Evolutionary conservation across 2,329 filamentous ascomycete genomes (phyloP).

Genomic region (Fragosphaeria purpurea): DNA sequence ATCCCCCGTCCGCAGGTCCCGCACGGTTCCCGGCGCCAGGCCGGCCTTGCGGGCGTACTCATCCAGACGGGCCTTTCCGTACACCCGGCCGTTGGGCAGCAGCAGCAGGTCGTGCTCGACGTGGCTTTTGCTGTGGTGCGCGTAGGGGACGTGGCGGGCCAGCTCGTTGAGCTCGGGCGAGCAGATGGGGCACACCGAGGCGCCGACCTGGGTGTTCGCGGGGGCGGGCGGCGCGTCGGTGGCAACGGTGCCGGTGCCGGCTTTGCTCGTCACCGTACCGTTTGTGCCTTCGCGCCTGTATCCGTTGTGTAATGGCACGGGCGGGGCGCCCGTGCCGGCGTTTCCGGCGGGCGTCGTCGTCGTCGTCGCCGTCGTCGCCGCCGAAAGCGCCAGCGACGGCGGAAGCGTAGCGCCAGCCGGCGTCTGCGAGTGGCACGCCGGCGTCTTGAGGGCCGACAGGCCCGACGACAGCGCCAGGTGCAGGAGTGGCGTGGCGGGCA

Average conservation of each 20-base stretch:
- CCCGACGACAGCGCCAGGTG: slow-evolving; percentile 87
- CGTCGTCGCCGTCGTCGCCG: background rate
- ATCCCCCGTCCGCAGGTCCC: slow-evolving; percentile 69
- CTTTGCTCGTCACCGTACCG: background rate
- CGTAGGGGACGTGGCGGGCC: slow-evolving; percentile 81
- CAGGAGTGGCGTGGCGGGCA: slow-evolving; percentile 74
- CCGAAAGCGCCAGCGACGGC: background rate
- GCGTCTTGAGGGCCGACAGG: slow-evolving; percentile 90
- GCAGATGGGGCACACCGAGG: slow-evolving; percentile 76
- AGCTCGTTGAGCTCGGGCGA: slow-evolving; percentile 90
- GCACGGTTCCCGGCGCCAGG: slow-evolving; percentile 54
- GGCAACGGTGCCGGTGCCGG: slow-evolving; percentile 5
- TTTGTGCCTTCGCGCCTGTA: background rate
- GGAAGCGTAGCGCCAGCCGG: background rate
- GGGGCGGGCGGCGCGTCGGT: slow-evolving; percentile 13
- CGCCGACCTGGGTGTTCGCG: slow-evolving; percentile 19
- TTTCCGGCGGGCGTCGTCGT: background rate
- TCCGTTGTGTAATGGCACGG: background rate
- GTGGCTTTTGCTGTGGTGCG: slow-evolving; percentile 87
- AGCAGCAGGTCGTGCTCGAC: slow-evolving; percentile 82
- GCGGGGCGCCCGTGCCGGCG: no score
- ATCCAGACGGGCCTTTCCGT: slow-evolving; percentile 63
- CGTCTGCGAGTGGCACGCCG: slow-evolving; percentile 69
- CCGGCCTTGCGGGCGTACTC: slow-evolving; percentile 74
- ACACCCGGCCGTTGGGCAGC: slow-evolving; percentile 78